Conservation (phyloP, 2,329 filamentous ascomycete species). For the Verruconis gallopava region DNA sequence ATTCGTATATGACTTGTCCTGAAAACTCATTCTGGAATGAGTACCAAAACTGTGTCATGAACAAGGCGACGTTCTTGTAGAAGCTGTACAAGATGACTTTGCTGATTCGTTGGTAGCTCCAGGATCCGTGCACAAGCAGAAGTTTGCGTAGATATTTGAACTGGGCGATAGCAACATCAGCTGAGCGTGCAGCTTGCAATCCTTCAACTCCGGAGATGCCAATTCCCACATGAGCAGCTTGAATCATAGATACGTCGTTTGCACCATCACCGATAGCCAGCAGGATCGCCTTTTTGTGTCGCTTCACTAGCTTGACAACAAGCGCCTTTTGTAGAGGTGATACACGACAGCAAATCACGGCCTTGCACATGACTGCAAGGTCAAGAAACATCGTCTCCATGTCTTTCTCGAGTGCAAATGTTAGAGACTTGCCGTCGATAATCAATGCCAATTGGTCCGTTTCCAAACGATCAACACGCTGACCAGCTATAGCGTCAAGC, state of each 20-base stretch:
- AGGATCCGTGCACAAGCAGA: constrained; percentile 85
- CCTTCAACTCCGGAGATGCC: constrained; percentile 96
- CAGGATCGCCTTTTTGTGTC: constrained; percentile 79
- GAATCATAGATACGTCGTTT: constrained; percentile 99
- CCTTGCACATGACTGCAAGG: constrained; percentile 89
- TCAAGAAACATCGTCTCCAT: constrained; percentile 89
- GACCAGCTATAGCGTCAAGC: constrained; percentile 74
- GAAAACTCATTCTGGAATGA: constrained; percentile 98
- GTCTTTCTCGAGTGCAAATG: constrained; percentile 83
- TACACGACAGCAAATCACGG: constrained; percentile 87
- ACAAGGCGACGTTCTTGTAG: constrained; percentile 97
- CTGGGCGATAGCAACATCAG: constrained; percentile 89
- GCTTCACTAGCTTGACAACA: constrained; percentile 96
- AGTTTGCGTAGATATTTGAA: constrained; percentile 92
- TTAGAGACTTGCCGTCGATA: constrained; percentile 93
- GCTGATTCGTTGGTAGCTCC: constrained; percentile 95
- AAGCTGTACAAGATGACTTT: constrained; percentile 98
- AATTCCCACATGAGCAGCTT: constrained; percentile 93
- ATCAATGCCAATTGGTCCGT: constrained; percentile 80
- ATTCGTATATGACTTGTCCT: constrained; percentile 95
- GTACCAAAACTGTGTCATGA: constrained; percentile 99
- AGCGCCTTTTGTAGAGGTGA: constrained; percentile 94
- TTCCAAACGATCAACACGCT: constrained; percentile 63
- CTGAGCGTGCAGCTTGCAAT: constrained; percentile 87
- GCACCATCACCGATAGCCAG: constrained; percentile 94